Percentiles rank a stretch among this genome's conserved stretches.
Evolutionary conservation across 345 rosid species (phyloP).

Genomic region (Pistacia integerrima): DNA sequence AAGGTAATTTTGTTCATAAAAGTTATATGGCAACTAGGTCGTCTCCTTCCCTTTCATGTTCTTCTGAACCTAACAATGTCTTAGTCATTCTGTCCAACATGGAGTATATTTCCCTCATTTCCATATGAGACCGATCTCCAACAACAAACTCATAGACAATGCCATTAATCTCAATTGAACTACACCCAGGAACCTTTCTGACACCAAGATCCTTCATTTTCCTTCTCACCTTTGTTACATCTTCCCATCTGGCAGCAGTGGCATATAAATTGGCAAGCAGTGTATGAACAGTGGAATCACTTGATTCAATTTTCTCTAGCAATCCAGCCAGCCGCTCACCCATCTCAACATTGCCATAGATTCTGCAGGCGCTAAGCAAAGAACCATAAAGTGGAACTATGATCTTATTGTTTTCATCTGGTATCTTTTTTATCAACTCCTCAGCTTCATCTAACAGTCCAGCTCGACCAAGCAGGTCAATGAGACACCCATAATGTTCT

Average conservation of each 20-base stretch:
- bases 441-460: constrained; percentile 38
- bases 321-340: constrained; percentile 10
- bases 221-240: constrained; percentile 60
- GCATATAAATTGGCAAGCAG: constrained; percentile 41
- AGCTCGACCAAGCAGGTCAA: constrained; percentile 45
- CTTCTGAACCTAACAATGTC: constrained; percentile 27
- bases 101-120: constrained; percentile 40
- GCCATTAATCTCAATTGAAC: constrained; percentile 60
- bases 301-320: constrained; percentile 2
- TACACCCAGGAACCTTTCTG: constrained; percentile 77
- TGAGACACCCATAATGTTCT: constrained; percentile 41
- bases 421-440: constrained; percentile 3
- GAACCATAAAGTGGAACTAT: constrained; percentile 9
- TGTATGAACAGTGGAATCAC: constrained; percentile 2
- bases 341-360: constrained; percentile 12
- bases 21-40: not conserved
- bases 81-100: constrained; percentile 33
- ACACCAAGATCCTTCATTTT: constrained; percentile 77
- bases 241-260: constrained; percentile 72
- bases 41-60: constrained; percentile 2
- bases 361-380: constrained; percentile 16
- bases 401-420: not conserved
- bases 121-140: constrained; percentile 45
- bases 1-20: not conserved
- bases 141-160: constrained; percentile 50